A percentile compares a stretch with the other conserved stretches of the same genome.
phyloP scores from a whole-genome alignment of 2,329 filamentous ascomycete genomes.

The Teratosphaeria destructans region DNA sequence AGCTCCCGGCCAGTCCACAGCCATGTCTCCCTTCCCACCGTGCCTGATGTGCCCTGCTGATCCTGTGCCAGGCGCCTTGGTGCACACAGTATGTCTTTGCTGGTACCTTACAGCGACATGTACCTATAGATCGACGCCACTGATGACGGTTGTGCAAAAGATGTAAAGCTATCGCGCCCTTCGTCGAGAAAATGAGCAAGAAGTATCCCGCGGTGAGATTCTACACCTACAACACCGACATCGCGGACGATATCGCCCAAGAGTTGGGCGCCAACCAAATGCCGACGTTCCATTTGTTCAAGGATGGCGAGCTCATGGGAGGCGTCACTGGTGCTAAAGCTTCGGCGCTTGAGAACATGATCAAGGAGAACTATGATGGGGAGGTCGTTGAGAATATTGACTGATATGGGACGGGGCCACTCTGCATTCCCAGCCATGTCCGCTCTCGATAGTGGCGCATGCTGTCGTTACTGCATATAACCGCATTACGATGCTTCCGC shows the following conservation, averaged over 20 bases:
- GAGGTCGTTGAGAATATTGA: constrained; percentile 12
- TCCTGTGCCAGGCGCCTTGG: constrained; percentile 1
- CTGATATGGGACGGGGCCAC: background rate
- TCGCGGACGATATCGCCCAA: constrained; percentile 21
- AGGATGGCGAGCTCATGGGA: constrained; percentile 21
- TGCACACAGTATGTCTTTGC: background rate
- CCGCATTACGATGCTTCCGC: too few relatives aligned
- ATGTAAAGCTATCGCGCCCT: constrained; percentile 24
- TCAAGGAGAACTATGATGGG: constrained; percentile 19
- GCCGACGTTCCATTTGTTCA: constrained; percentile 26
- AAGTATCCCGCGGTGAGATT: constrained; percentile 23
- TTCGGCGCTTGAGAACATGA: constrained; percentile 18
- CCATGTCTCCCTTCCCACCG: background rate
- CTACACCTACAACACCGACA: constrained; percentile 23
- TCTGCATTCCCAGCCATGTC: background rate
- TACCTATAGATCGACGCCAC: background rate
- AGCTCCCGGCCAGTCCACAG: too few relatives aligned
- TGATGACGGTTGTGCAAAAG: constrained; percentile 1
- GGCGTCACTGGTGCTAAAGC: constrained; percentile 22
- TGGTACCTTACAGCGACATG: background rate
- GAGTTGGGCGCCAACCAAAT: constrained; percentile 22
- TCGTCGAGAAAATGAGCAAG: constrained; percentile 20
- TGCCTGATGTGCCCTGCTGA: background rate
- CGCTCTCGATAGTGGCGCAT: too few relatives aligned
- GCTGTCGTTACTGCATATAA: too few relatives aligned